Evolutionary conservation across 192 early-diverging fungal genomes (phyloP), one percentile per base, ranked within the genome.

Genomic region (Chytriomyces sp.): DNA sequence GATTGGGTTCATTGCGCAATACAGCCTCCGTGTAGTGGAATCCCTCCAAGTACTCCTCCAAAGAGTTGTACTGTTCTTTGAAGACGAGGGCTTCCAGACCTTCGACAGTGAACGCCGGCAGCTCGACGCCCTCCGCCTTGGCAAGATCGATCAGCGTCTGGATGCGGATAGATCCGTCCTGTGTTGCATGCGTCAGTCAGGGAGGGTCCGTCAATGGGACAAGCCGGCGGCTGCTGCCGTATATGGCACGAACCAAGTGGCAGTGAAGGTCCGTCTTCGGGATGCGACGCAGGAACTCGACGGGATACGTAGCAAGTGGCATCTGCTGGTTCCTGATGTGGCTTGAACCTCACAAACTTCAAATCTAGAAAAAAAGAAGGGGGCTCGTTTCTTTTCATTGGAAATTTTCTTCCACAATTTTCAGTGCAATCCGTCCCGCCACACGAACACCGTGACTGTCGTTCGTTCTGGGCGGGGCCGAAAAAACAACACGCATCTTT

Each of bases 31-130:
- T 68, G 54, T 68, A 68, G 6, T 3, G 1, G 52, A 68, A 68
- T 25, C 65, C 52, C 36, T 68, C 65, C n/a, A 68, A 53, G 65
- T 68, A 68, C 30, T 68, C 65, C 32, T 55, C 65, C 52, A 68
- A 32, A 25, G 17, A 32, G 32, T 7, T 26, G 54, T 68, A 68
- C 7, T 8, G 7, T 30, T 52, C 52, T 28, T 68, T 68, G 52
- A 68, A 68, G 12, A 68, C 30, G 2, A 68, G 14, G 5, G 36
- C 7, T 22, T 68, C 39, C 25, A 68, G 32, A 30, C 54, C 65
- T 55, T 53, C 34, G 7, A 68, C 52, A 19, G 19, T 25, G 31
- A 55, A 33, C 14, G 65, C 44, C 0, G 65, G 65, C 30, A 68
- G 44, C 12, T 3, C 6, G 0, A 68, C 12, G 0, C 52, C 65